phyloP scores from a whole-genome alignment of 345 rosid species.

The Hirschfeldia incana region DNA sequence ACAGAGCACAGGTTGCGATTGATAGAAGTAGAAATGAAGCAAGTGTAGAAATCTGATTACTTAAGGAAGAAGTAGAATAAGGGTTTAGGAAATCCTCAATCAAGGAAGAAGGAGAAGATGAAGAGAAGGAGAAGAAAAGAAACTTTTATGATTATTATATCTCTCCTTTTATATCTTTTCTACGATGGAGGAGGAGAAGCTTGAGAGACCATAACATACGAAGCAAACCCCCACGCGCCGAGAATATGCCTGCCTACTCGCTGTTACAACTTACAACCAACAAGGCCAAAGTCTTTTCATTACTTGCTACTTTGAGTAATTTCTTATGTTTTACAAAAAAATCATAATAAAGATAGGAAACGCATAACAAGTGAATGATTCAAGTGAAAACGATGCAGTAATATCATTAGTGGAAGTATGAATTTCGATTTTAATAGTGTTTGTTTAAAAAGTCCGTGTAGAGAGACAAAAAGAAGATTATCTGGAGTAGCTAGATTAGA shows the following conservation, averaged over 20 bases:
- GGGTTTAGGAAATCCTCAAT: not conserved
- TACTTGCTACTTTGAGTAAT: conserved; percentile 14
- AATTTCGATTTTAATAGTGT: not conserved
- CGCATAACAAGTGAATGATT: not conserved
- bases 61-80: conserved; percentile 5
- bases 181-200: conserved; percentile 4
- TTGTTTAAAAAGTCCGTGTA: not conserved
- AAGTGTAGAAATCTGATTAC: not conserved
- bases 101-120: conserved; percentile 4
- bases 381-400: too few species aligned
- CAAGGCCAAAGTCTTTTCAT: not conserved
- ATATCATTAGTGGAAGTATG: too few species aligned
- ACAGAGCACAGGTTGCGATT: conserved; percentile 17
- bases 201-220: too few species aligned
- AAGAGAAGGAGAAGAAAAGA: not conserved
- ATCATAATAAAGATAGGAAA: not conserved
- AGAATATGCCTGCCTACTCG: not conserved
- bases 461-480: conserved; percentile 21
- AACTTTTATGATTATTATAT: not conserved
- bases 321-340: not conserved
- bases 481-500: not conserved
- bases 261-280: too few species aligned
- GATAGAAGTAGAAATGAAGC: not conserved
- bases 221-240: conserved; percentile 21
- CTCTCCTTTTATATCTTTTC: conserved; percentile 2